phyloP scores from a whole-genome alignment of 441 rosid genomes.

The Capsella rubella region DNA sequence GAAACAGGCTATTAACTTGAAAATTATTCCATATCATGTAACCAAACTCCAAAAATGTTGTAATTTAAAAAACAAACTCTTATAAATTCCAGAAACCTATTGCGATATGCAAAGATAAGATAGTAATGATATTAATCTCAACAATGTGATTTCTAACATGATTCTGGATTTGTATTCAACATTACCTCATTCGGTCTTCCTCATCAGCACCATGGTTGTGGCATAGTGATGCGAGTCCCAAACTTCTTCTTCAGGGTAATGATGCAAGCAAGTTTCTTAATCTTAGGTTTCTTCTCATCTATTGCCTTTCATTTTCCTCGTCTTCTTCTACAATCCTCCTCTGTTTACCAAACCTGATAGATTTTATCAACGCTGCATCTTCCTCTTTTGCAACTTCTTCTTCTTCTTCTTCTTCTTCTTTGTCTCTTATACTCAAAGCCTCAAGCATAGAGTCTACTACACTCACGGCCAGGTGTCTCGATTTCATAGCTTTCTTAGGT shows the following conservation, averaged over 20 bases:
- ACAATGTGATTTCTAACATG: background rate
- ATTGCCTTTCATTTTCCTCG: constrained; percentile 5
- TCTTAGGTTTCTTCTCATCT: background rate
- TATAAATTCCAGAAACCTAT: background rate
- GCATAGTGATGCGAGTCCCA: constrained; percentile 19
- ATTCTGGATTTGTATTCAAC: background rate
- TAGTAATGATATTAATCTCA: background rate
- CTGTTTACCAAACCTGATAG: constrained; percentile 26
- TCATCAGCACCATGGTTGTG: constrained; percentile 15
- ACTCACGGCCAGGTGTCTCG: constrained; percentile 6
- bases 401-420: constrained; percentile 1
- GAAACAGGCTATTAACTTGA: background rate
- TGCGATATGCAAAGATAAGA: constrained; percentile 5
- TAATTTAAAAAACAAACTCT: background rate
- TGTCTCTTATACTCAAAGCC: background rate
- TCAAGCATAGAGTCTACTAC: constrained; percentile 26
- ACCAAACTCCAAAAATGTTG: constrained; percentile 9
- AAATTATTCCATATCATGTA: constrained; percentile 4
- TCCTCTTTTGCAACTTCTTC: background rate
- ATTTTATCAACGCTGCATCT: constrained; percentile 8
- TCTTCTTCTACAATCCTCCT: constrained; percentile 5
- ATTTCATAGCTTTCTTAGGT: constrained; percentile 28
- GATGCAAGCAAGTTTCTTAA: constrained; percentile 2
- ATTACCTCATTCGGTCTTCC: constrained; percentile 16
- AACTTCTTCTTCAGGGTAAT: background rate